Base-by-base conservation (phyloP, 169 alveolate genomes). In the Haemoproteus tartakovskyi region DNA sequence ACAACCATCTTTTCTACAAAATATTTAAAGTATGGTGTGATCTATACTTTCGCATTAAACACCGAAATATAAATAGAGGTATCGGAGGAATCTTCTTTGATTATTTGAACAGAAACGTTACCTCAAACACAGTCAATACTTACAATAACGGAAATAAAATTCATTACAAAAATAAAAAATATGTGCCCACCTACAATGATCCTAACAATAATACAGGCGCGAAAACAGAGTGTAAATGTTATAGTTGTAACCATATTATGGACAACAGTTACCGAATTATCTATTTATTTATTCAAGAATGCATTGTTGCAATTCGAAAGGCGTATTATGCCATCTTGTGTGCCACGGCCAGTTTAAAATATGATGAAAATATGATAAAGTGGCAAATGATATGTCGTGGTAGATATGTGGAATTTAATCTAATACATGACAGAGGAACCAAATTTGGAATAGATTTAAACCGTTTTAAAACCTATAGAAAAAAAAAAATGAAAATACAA, bases 21-120 rank as follows among this genome's bases (percentile, higher is more conserved):
- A 50, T 85, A 48, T 88, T 83, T 79, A 94, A 94, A 83, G 59
- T 61, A 47, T 87, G 92, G 87, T 91, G 95, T 63, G 96, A 93
- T 79, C 80, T 87, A 16, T 93, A 93, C 80, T 93, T 93, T 80
- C 79, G 78, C 19, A 89, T 88, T 37, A 85, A 64, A 54, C 94
- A 90, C 74, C 54, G 95, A 60, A 82, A 83, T 40, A 91, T 88
- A 54, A 79, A 86, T 8, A 87, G 97, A 41, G 97, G 97, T 8
- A 61, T 94, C 37, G 97, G 97, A 3, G 97, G 97, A 12, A 91
- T 92, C 8, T 94, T 94, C 64, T 94, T 90, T 64, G 97, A 94
- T 57, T n/a, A n/a, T n/a, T n/a, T n/a, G n/a, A n/a, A n/a, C n/a
- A n/a, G n/a, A n/a, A 94, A 92, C 62, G 67, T 94, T 45, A 79